phyloP scores from a whole-genome alignment of 345 rosid genomes.

The Heritiera fomes region DNA sequence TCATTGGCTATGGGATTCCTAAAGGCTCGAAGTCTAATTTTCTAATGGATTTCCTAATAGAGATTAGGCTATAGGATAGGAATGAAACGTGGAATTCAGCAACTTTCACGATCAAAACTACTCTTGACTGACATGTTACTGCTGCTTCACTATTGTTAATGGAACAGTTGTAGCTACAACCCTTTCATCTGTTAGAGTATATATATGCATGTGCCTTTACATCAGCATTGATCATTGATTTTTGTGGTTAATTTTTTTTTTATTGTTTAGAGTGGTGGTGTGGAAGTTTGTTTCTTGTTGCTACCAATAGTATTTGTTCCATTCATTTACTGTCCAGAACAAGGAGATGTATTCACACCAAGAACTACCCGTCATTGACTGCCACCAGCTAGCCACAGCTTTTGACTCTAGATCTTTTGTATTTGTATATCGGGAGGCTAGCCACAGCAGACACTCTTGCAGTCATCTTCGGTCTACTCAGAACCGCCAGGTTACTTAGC shows the following conservation, averaged over 20 bases:
- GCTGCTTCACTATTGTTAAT: not conserved
- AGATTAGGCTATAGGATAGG: not conserved
- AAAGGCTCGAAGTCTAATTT: not conserved
- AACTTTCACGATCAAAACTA: not conserved
- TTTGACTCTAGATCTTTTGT: no score
- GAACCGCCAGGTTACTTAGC: no score
- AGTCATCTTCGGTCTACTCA: no score
- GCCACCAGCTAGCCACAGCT: no score
- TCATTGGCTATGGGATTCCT: slow-evolving; percentile 1
- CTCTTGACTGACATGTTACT: not conserved
- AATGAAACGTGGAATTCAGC: slow-evolving; percentile 8
- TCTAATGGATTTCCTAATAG: not conserved
- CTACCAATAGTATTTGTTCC: no score
- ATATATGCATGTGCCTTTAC: not conserved
- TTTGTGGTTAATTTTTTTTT: not conserved
- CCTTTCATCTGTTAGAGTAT: no score
- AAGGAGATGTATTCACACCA: no score
- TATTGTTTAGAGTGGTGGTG: not conserved
- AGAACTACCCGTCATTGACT: no score
- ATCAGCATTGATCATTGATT: not conserved
- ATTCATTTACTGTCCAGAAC: no score
- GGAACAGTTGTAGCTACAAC: not conserved
- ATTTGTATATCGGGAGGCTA: no score
- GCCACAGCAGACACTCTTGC: no score
- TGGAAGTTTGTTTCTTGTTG: not conserved